Conservation (phyloP, 768 basidiomycete genomes). For the Daedaleopsis nitida region DNA sequence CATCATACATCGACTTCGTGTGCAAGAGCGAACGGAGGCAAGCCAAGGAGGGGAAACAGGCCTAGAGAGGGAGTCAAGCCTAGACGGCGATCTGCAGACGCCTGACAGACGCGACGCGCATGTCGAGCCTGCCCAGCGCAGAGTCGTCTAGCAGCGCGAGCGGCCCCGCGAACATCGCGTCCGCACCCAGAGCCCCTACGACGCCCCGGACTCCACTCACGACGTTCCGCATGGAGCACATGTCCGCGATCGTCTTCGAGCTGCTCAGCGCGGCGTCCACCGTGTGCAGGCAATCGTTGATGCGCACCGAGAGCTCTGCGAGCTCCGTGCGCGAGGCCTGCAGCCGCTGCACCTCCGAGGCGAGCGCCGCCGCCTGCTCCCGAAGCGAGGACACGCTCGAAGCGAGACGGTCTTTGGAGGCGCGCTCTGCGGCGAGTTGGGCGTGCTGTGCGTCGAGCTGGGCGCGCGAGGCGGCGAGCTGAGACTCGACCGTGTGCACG, state of each 20-base stretch:
- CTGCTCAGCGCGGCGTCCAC: conserved; percentile 3
- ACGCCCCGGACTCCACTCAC: conserved; percentile 2
- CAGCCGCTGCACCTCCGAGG: neutral
- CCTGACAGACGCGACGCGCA: neutral
- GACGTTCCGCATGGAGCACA: neutral
- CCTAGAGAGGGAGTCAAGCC: neutral
- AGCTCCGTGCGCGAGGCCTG: neutral
- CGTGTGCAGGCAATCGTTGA: conserved; percentile 3
- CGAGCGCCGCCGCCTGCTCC: neutral
- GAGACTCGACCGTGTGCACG: neutral
- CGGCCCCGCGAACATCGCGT: conserved; percentile 4
- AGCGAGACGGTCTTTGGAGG: neutral
- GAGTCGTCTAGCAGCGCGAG: neutral
- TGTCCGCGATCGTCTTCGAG: neutral
- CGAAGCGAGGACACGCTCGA: neutral
- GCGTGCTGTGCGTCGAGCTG: neutral
- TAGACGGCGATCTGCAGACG: neutral
- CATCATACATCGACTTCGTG: no score
- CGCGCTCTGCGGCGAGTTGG: neutral
- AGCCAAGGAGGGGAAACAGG: no score
- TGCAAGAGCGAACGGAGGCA: no score
- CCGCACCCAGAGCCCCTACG: neutral
- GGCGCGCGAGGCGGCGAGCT: neutral
- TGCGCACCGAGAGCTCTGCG: neutral
- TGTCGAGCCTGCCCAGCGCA: neutral